These are phyloP conservation scores for Alternaria dauci DNA, from an alignment of 2,329 filamentous ascomycete species.

Conservation along the genomic window DNA sequence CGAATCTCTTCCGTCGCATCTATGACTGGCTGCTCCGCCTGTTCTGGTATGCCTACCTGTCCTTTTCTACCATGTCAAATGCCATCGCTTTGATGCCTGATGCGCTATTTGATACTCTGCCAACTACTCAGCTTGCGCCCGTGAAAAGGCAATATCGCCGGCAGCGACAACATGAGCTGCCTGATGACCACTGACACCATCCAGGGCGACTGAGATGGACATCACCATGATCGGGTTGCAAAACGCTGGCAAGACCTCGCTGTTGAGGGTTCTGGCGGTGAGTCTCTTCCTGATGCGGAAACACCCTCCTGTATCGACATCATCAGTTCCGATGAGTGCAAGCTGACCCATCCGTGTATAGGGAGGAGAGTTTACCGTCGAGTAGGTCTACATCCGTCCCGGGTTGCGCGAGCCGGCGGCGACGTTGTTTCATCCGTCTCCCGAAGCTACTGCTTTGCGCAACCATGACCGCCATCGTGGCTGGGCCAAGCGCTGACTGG, in stretches of 20 bases:
- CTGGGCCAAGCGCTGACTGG: constrained; percentile 50
- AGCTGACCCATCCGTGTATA: constrained; percentile 56
- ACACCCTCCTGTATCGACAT: constrained; percentile 38
- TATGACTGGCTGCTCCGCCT: constrained; percentile 98
- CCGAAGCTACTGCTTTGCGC: constrained; percentile 40
- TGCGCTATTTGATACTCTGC: constrained; percentile 40
- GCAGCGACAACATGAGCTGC: constrained; percentile 20
- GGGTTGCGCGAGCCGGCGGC: constrained; percentile 37
- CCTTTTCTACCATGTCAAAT: constrained; percentile 16
- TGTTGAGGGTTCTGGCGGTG: constrained; percentile 94
- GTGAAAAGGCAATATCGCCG: constrained; percentile 29
- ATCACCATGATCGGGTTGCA: constrained; percentile 99
- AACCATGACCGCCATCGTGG: constrained; percentile 36
- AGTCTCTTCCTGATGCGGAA: constrained; percentile 57
- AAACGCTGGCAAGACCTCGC: constrained; percentile 96
- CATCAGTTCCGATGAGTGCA: constrained; percentile 26
- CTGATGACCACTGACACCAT: constrained; percentile 34
- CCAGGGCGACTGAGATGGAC: constrained; percentile 98
- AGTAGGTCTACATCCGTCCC: constrained; percentile 71
- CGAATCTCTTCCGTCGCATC: constrained; percentile 88
- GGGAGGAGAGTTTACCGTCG: constrained; percentile 98
- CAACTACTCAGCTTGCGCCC: constrained; percentile 24
- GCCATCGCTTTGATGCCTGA: constrained; percentile 34
- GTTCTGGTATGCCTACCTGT: constrained; percentile 78
- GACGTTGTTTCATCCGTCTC: constrained; percentile 38